Base-by-base conservation (phyloP, 2,329 filamentous ascomycete genomes). In the Chaetothyriales sp. region DNA sequence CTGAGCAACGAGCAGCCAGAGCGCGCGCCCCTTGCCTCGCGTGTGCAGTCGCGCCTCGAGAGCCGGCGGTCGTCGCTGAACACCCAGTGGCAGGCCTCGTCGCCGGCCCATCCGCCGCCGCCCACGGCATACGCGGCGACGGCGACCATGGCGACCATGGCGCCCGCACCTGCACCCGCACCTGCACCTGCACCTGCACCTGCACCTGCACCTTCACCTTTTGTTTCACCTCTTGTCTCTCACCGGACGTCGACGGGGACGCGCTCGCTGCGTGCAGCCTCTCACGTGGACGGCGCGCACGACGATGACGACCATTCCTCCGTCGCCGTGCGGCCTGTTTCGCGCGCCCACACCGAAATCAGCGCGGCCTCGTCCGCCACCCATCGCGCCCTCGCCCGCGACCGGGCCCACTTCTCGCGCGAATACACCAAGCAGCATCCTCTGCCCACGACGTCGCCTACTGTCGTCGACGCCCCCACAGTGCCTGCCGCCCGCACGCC, bases 321-420 rank as follows among this genome's bases (percentile, higher is more conserved):
- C 3, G 22, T 25, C 22, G 22, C 58, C 29, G 60, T 64, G 43
- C 68, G 70, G 25, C 67, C 71, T 4, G 54, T 69, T 29, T 69
- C 70, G 18, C 63, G 71, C 51, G 69, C 70, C 25, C 66, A 68
- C 63, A 71, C 70, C 1, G 71, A 73, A 28, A 60, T 67, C 43
- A 61, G 62, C 19, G 65, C 33, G 10, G 15, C 33, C 33, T 40
- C 33, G 5, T 40, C 33, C 10, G 7, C 33, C 33, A 40, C 60
- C 33, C 62, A 63, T 51, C 62, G 62, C 9, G 60, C 61, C 5
- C 59, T 65, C 6, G 61, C 65, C 1, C 63, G 65, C 44, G 67
- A 69, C 50, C 65, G 67, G 46, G 52, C 56, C 2, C 54, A 52
- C 6, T 55, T 58, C 37, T 61, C 62, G 8, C 53, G 62, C 29